Evolutionary conservation across 306 rosid species (phyloP).

Genomic region (Dalbergia cochinchinensis): DNA sequence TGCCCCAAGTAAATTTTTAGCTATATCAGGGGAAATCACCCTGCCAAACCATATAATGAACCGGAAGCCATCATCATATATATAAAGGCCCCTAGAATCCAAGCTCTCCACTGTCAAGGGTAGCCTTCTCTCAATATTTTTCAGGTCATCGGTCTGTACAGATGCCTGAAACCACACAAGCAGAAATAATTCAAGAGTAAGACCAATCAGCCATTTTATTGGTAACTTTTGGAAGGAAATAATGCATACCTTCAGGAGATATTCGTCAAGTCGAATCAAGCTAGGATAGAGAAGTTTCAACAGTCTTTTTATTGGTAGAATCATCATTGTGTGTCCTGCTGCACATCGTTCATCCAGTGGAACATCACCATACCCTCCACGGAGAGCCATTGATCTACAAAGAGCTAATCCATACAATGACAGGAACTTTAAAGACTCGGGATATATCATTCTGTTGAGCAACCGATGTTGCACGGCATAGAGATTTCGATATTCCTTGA

Average conservation of each 20-base stretch:
- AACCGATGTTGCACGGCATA: slow-evolving; percentile 94
- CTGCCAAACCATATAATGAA: slow-evolving; percentile 89
- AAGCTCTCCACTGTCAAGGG: slow-evolving; percentile 85
- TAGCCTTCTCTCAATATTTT: slow-evolving; percentile 74
- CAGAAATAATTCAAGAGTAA: slow-evolving; percentile 44
- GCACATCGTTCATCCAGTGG: slow-evolving; percentile 92
- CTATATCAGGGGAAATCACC: slow-evolving; percentile 90
- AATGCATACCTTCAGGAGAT: slow-evolving; percentile 75
- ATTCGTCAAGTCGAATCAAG: slow-evolving; percentile 81
- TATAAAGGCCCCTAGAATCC: slow-evolving; percentile 89
- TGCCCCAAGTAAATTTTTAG: slow-evolving; percentile 87
- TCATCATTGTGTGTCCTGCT: slow-evolving; percentile 86
- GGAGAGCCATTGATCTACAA: slow-evolving; percentile 82
- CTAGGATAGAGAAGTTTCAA: slow-evolving; percentile 91
- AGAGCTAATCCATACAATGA: slow-evolving; percentile 89
- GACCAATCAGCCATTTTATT: slow-evolving; percentile 9
- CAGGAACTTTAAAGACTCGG: slow-evolving; percentile 85
- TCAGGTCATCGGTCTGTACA: slow-evolving; percentile 59
- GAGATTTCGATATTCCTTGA: slow-evolving; percentile 89
- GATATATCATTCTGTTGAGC: slow-evolving; percentile 91
- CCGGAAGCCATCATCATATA: slow-evolving; percentile 87
- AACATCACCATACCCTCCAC: slow-evolving; percentile 89
- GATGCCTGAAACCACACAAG: slow-evolving; percentile 60
- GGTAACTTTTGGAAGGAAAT: slow-evolving; percentile 27
- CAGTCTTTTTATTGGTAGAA: slow-evolving; percentile 78